Evolutionary conservation across 2,329 filamentous ascomycete species (phyloP), one percentile per base, ranked within the genome.

Genomic region (Boeremia exigua): DNA sequence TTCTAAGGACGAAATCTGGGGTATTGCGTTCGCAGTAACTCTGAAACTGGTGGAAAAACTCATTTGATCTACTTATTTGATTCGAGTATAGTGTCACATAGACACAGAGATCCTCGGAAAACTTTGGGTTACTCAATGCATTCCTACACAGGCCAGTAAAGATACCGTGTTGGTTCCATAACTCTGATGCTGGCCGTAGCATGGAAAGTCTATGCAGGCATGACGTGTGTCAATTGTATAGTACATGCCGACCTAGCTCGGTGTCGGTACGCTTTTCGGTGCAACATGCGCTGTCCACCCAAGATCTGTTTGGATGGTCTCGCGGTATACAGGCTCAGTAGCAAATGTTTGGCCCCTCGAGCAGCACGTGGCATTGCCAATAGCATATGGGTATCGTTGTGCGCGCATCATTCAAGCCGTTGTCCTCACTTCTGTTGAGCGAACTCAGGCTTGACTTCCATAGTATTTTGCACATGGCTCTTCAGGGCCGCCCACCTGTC

Each of bases 361-460:
- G 17, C 15, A 7, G 39, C 45, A 17, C n/a, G 2, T 30, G 29
- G 27, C 17, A 29, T 19, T 32, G 39, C 33, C 29, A 27, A 32
- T 17, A n/a, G 9, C 15, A 12, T 39, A 37, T 28, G 44, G 48
- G 44, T 57, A 48, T 48, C 48, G 32, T 42, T 43, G n/a, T 29
- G 14, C 37, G 6, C 23, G 29, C 11, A 6, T 30, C n/a, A 15
- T 17, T 28, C 14, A 11, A 11, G 15, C 8, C 33, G 27, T n/a
- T 30, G 23, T 6, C 12, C 28, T 58, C 37, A 58, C 27, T 59
- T 67, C 50, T 69, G 19, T 23, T 23, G 66, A 7, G 48, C 57
- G 71, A 96, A 96, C 3, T 89, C 90, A 12, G 89, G 86, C 66
- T 94, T 94, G 75, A 91, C 89, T 78, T 96, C 91, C 87, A 96